Evolutionary conservation across 441 rosid genomes (phyloP).

Genomic region (Omphalea diandra): DNA sequence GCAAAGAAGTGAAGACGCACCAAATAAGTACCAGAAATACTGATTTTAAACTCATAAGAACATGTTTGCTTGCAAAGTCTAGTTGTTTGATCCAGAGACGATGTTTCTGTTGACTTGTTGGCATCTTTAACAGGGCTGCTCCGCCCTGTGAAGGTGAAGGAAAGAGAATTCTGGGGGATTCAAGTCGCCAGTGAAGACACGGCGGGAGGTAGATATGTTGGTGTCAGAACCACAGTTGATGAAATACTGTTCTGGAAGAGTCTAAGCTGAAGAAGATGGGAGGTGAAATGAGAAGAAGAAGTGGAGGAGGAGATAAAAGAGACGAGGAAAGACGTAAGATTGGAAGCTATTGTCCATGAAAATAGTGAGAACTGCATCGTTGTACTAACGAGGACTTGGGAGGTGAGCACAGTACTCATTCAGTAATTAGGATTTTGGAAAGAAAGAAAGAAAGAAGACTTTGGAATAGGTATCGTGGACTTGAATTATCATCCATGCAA

Average conservation of each 20-base stretch:
- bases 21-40: slow-evolving; percentile 30
- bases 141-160: slow-evolving; percentile 25
- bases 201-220: slow-evolving; percentile 3
- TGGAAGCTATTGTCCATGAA: too few relatives aligned
- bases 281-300: slow-evolving; percentile 17
- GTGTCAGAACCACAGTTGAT: slow-evolving; percentile 50
- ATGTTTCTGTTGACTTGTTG: slow-evolving; percentile 18
- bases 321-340: background rate
- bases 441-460: slow-evolving; percentile 15
- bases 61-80: slow-evolving; percentile 38
- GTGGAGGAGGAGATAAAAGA: slow-evolving; percentile 29
- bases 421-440: too few relatives aligned
- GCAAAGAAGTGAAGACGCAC: slow-evolving; percentile 58
- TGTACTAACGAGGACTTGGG: background rate
- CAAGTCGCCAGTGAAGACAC: slow-evolving; percentile 39
- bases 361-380: too few relatives aligned
- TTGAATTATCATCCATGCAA: slow-evolving; percentile 15
- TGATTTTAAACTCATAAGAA: slow-evolving; percentile 41
- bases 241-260: slow-evolving; percentile 34
- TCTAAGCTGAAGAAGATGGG: slow-evolving; percentile 18
- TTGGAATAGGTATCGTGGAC: background rate
- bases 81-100: slow-evolving; percentile 44
- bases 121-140: slow-evolving; percentile 12
- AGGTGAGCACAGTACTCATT: too few relatives aligned
- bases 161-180: slow-evolving; percentile 24